Conservation (phyloP, 1,284 basidiomycete genomes). For the Papiliotrema fonsecae region DNA sequence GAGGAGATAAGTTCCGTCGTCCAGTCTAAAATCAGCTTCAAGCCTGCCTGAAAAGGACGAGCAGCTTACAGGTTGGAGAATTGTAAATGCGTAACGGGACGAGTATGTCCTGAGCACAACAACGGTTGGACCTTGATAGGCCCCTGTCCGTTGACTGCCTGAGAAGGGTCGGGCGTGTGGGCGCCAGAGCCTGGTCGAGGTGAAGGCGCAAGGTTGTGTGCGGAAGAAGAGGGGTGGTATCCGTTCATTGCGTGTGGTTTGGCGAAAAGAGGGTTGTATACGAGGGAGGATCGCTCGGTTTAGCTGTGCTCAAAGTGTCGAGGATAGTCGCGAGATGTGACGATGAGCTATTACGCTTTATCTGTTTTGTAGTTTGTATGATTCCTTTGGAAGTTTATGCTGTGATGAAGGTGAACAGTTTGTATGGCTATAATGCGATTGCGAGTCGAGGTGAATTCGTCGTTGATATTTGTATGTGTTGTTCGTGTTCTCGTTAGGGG, state of each 20-base stretch:
- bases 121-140: conserved; percentile 48
- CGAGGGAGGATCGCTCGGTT: too few species aligned
- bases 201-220: neutral
- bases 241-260: neutral
- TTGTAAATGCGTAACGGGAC: conserved; percentile 89
- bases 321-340: too few species aligned
- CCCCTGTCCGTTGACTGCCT: conserved; percentile 5
- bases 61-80: conserved; percentile 61
- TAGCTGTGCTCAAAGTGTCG: too few species aligned
- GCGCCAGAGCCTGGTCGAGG: conserved; percentile 17
- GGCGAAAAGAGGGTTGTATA: too few species aligned
- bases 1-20: conserved; percentile 78
- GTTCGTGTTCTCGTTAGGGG: too few species aligned
- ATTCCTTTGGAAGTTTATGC: too few species aligned
- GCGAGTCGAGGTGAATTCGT: too few species aligned
- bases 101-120: conserved; percentile 54
- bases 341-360: too few species aligned
- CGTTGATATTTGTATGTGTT: too few species aligned
- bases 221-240: neutral
- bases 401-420: too few species aligned
- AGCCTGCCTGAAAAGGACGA: neutral
- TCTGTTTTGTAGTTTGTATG: too few species aligned
- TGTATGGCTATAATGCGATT: too few species aligned
- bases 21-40: conserved; percentile 47
- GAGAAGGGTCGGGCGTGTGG: conserved; percentile 15